Conservation (phyloP, 495 filamentous ascomycete species). For the Aspergillus wentii region DNA sequence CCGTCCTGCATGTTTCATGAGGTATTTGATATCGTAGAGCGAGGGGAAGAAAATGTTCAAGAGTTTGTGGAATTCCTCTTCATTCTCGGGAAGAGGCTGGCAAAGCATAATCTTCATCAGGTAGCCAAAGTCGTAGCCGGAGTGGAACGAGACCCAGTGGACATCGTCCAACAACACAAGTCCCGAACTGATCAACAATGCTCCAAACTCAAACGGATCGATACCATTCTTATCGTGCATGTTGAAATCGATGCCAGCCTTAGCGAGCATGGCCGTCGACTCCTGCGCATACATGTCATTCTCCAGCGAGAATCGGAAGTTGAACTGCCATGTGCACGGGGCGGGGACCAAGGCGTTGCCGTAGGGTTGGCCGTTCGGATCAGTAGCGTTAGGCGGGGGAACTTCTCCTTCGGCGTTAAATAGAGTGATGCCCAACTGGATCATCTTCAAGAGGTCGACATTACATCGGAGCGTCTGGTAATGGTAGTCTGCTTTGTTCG, state of each 20-base stretch:
- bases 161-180: slow-evolving; percentile 85
- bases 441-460: slow-evolving; percentile 93
- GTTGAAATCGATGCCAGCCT: slow-evolving; percentile 83
- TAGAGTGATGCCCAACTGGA: slow-evolving; percentile 90
- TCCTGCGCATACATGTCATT: slow-evolving; percentile 95
- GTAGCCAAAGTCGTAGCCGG: slow-evolving; percentile 98
- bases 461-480: slow-evolving; percentile 97
- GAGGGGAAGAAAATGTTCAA: slow-evolving; percentile 89
- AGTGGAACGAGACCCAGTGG: slow-evolving; percentile 95
- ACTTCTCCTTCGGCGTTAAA: slow-evolving; percentile 85
- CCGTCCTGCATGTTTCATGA: slow-evolving; percentile 81
- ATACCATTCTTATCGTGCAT: slow-evolving; percentile 85
- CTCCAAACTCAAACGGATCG: slow-evolving; percentile 80
- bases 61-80: slow-evolving; percentile 76
- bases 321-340: slow-evolving; percentile 96
- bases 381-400: slow-evolving; percentile 62
- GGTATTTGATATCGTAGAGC: slow-evolving; percentile 93
- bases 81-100: slow-evolving; percentile 75
- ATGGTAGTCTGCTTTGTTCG: slow-evolving; percentile 93
- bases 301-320: slow-evolving; percentile 92
- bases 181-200: slow-evolving; percentile 84
- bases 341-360: slow-evolving; percentile 57
- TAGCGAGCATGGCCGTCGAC: slow-evolving; percentile 81
- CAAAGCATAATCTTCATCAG: slow-evolving; percentile 86
- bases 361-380: slow-evolving; percentile 46